Base-by-base conservation (phyloP, 768 basidiomycete species). In the Termitomyces sp. region DNA sequence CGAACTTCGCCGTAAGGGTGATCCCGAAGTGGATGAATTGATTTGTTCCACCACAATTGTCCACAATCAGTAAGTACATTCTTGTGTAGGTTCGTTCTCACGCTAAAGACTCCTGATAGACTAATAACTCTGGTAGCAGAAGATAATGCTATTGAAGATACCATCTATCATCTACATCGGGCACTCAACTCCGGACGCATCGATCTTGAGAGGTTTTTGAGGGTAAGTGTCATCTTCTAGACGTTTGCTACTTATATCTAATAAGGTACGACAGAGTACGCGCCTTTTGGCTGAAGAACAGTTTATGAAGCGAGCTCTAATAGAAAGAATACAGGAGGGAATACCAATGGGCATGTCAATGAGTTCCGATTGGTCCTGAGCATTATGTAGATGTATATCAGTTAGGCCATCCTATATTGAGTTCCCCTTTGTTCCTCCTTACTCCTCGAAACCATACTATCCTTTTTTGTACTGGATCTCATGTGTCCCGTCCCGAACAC, bases 111-210 rank as follows among this genome's bases (percentile, higher is more conserved):
- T 34, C 19, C 46, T 50, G 45, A 47, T 54, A 98, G 96, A 73
- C 76, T 99, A 23, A 86, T 98, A 63, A 91, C 98, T 67, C 79
- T 98, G 28, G 88, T 98, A n/a, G 95, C 97, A n/a, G 97, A 99
- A 70, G 97, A 98, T 71, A 94, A 94, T 65, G 94, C 96, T 1
- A 94, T 98, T 67, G 96, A 98, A 73, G 97, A 98, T 70, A 96
- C 96, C 45, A 89, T 97, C 58, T 99, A 98, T 73, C 94, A 98
- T 69, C 81, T 99, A 46, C 93, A 95, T 61, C 82, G 94, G 59
- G 96, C 94, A 0, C 77, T 99, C 60, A 97, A 97, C 67, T 77
- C 87, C 52, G 91, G 91, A 0, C 84, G 93, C 57, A 88, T 98
- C 59, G 96, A 98, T 75, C 80, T 98, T 55, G 96, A 99, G 67